Conservation (phyloP, 495 filamentous ascomycete genomes). For the Hyaloscypha hepaticicola region DNA sequence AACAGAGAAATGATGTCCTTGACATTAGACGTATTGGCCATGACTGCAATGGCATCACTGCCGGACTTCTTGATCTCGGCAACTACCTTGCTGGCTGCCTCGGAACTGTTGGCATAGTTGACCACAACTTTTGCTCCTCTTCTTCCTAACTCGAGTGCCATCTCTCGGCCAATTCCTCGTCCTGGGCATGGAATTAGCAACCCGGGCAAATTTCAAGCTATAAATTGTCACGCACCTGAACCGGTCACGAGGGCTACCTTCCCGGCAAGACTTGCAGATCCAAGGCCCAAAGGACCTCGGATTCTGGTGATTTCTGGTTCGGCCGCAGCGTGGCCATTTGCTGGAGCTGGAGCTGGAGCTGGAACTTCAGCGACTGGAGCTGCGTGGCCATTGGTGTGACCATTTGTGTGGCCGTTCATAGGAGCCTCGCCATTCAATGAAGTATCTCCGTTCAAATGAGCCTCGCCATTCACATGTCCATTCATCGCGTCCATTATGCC, state of each 20-base stretch:
- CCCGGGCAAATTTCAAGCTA: neutral
- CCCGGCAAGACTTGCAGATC: slow-evolving; percentile 47
- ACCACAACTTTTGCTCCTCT: slow-evolving; percentile 71
- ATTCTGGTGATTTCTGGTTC: slow-evolving; percentile 13
- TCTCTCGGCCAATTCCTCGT: slow-evolving; percentile 72
- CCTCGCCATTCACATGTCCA: neutral
- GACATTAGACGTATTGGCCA: slow-evolving; percentile 70
- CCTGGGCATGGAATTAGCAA: slow-evolving; percentile 54
- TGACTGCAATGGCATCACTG: slow-evolving; percentile 63
- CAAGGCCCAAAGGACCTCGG: slow-evolving; percentile 46
- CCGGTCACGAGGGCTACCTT: slow-evolving; percentile 52
- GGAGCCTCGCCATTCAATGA: neutral
- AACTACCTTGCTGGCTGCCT: slow-evolving; percentile 64
- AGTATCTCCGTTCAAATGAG: neutral
- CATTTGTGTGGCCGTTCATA: neutral
- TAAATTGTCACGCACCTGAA: slow-evolving; percentile 38
- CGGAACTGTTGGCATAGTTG: slow-evolving; percentile 69
- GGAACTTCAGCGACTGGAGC: neutral
- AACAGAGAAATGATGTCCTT: slow-evolving; percentile 65
- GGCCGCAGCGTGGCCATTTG: neutral
- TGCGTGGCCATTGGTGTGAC: neutral
- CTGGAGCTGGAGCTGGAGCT: neutral
- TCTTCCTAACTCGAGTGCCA: slow-evolving; percentile 72
- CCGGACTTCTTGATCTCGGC: slow-evolving; percentile 54
- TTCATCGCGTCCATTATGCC: neutral